Evolutionary conservation across 1,284 basidiomycete species (phyloP).

Genomic region (Puccinia horiana): DNA sequence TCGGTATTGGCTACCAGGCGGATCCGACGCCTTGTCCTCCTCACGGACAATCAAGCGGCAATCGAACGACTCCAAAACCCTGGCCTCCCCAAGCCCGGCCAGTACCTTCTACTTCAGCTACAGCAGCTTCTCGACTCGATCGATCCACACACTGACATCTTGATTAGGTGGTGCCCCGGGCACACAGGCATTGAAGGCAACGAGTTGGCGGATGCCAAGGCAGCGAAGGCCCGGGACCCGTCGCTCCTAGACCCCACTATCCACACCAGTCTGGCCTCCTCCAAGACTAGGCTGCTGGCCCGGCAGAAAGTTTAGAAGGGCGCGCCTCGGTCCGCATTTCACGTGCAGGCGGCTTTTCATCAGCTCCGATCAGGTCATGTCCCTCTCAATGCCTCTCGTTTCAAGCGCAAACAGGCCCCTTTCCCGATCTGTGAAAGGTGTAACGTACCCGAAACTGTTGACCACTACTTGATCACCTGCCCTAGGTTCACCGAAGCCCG

Average conservation of each 20-base stretch:
- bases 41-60: background rate
- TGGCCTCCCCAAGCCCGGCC: too few species aligned
- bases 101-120: background rate
- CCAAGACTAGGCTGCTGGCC: background rate
- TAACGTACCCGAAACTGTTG: background rate
- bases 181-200: background rate
- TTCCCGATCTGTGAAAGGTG: background rate
- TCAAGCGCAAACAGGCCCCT: background rate
- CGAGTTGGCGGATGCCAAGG: background rate
- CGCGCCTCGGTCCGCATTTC: background rate
- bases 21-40: background rate
- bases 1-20: too few species aligned
- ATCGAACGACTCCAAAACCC: background rate
- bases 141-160: background rate
- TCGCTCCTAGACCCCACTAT: background rate
- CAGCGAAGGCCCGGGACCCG: background rate
- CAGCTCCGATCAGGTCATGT: slow-evolving; percentile 7
- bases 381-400: background rate
- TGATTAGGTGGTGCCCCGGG: background rate
- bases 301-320: background rate
- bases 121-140: background rate
- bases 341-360: background rate
- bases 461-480: background rate
- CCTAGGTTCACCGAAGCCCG: background rate
- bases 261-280: background rate